These are phyloP conservation scores for Termitomyces sp. DNA, from an alignment of 768 basidiomycete species.

Conservation along the genomic window DNA sequence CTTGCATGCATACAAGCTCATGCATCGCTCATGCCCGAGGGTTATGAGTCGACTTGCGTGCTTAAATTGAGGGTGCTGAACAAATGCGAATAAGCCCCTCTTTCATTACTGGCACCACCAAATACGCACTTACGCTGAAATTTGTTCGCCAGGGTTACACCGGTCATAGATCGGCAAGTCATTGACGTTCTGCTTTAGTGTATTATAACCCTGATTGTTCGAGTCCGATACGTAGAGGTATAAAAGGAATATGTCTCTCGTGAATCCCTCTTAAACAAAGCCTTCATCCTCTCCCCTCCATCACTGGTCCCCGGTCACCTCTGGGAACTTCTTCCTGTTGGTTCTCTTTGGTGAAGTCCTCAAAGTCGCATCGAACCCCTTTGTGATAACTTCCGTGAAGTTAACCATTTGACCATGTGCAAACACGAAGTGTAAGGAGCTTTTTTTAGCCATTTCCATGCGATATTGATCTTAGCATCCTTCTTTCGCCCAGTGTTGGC, in stretches of 20 bases:
- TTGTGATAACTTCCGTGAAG: background rate
- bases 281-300: background rate
- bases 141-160: slow-evolving; percentile 12
- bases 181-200: slow-evolving; percentile 16
- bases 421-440: slow-evolving; percentile 34
- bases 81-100: slow-evolving; percentile 13
- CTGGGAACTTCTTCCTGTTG: background rate
- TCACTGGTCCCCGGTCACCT: no score
- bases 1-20: slow-evolving; percentile 9
- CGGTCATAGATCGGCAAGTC: slow-evolving; percentile 19
- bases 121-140: slow-evolving; percentile 4
- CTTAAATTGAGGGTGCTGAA: slow-evolving; percentile 5
- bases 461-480: background rate
- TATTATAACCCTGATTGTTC: slow-evolving; percentile 16
- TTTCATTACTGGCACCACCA: slow-evolving; percentile 7
- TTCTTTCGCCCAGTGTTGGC: slow-evolving; percentile 31
- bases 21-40: slow-evolving; percentile 9
- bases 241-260: slow-evolving; percentile 10
- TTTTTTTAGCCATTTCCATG: background rate
- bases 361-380: background rate
- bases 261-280: background rate
- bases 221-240: slow-evolving; percentile 15
- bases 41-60: slow-evolving; percentile 2
- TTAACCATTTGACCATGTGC: slow-evolving; percentile 30
- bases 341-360: background rate